Evolutionary conservation across 1,139 yeast species (phyloP), one percentile per base, ranked within the genome.

Genomic region (Protomyces inundatus): DNA sequence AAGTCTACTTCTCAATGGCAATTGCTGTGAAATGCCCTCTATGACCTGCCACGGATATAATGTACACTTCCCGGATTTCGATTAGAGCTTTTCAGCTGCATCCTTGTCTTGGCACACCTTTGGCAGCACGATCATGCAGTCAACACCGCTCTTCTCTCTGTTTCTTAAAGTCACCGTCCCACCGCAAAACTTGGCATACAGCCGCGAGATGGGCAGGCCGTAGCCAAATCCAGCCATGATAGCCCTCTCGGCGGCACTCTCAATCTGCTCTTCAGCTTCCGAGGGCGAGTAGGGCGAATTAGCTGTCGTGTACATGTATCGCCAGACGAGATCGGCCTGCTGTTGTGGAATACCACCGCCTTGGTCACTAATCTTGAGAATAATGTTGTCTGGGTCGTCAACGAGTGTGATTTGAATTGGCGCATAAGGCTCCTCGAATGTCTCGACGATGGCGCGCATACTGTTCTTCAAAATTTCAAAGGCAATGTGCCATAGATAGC

Each of bases 141-240:
- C 97, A 0, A 97, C 90, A 9, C 97, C 97, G 70, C 89, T 90
- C 10, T 96, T 96, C 75, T 90, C 97, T 96, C 90, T 88, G 48
- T 90, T 84, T 66, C 89, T 89, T 71, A 90, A 80, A 72, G 86
- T 87, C 75, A 90, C 80, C 71, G 90, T 97, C 1, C 97, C 97
- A 3, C 96, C 96, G 73, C 90, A 90, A 73, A 90, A 90, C 69
- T 91, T 85, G 0, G 97, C 90, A 70, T 90, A 90, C 51, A 90
- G 79, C 67, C 97, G 77, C 58, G 93, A 86, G 66, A 90, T 86
- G 1, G 97, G 96, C 70, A 90, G 80, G 0, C 97, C 97, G 72
- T 90, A 91, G 48, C 97, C 97, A 70, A 88, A 87, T 0, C 97
- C 97, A 9, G 62, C 62, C 62, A 58, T 58, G 52, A 58, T 58